These are phyloP conservation scores for Suhomyces bokatorum DNA, from an alignment of 1,139 yeast genomes.

Conservation along the genomic window DNA sequence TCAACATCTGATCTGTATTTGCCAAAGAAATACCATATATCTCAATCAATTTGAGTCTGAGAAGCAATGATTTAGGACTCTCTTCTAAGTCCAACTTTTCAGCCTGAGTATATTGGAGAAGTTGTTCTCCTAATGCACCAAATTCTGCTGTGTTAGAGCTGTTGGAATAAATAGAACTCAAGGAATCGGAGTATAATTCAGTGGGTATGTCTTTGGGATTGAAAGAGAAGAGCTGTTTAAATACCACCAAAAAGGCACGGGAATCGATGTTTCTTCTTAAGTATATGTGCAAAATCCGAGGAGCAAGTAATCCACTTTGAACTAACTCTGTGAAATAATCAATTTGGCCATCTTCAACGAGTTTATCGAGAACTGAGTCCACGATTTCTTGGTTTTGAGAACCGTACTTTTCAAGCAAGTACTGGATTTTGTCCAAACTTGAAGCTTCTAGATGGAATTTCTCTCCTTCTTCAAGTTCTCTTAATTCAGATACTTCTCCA, in stretches of 20 bases:
- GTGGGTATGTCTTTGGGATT: slow-evolving; percentile 3
- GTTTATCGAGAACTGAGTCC: slow-evolving; percentile 4
- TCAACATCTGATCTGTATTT: slow-evolving; percentile 30
- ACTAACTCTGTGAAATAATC: slow-evolving; percentile 5
- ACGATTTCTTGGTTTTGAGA: neutral
- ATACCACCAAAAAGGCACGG: slow-evolving; percentile 10
- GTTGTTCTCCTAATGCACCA: neutral
- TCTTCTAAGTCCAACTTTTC: slow-evolving; percentile 27
- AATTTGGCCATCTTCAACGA: slow-evolving; percentile 6
- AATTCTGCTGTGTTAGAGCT: neutral
- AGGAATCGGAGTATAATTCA: slow-evolving; percentile 4
- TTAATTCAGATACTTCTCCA: slow-evolving; percentile 17
- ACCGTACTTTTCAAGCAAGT: slow-evolving; percentile 6
- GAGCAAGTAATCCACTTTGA: neutral
- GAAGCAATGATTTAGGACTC: slow-evolving; percentile 25
- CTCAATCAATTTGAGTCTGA: slow-evolving; percentile 34
- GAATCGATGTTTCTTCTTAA: slow-evolving; percentile 1
- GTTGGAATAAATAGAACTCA: slow-evolving; percentile 1
- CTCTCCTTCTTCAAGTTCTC: slow-evolving; percentile 8
- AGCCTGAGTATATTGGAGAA: slow-evolving; percentile 22
- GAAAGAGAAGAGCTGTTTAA: slow-evolving; percentile 7
- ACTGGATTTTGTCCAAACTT: slow-evolving; percentile 11
- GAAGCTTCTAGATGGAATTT: slow-evolving; percentile 3
- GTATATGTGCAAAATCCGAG: slow-evolving; percentile 3
- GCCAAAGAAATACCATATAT: slow-evolving; percentile 38